Conservation (phyloP, 169 alveolate genomes). For the Hammondia hammondi region DNA sequence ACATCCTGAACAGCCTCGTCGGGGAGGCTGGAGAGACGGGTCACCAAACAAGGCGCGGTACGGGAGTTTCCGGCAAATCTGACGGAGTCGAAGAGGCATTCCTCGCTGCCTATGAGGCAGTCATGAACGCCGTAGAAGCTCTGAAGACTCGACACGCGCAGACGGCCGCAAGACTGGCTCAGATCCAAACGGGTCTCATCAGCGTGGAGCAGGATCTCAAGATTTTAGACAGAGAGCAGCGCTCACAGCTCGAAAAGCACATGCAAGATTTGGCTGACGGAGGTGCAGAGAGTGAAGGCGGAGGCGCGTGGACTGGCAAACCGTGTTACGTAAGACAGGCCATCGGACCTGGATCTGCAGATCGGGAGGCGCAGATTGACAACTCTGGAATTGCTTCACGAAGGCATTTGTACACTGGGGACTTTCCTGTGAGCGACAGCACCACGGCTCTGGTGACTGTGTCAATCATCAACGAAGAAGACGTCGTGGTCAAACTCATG, state of each 20-base stretch:
- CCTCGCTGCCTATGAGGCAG: conserved; percentile 16
- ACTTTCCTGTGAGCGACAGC: conserved; percentile 20
- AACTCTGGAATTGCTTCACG: not conserved
- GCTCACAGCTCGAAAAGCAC: not conserved
- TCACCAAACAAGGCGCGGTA: not conserved
- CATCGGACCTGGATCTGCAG: not conserved
- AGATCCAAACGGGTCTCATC: conserved; percentile 26
- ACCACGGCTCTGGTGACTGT: not conserved
- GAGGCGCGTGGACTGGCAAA: not conserved
- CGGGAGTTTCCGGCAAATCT: not conserved
- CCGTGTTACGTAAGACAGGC: conserved; percentile 26
- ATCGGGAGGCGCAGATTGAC: conserved; percentile 25
- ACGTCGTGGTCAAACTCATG: conserved; percentile 21
- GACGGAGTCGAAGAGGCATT: conserved; percentile 9
- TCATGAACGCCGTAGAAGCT: not conserved
- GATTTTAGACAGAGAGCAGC: not conserved
- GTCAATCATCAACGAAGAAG: conserved; percentile 45
- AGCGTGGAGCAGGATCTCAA: conserved; percentile 11
- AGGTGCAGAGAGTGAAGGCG: not conserved
- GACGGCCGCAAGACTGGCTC: conserved; percentile 30
- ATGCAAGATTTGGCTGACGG: conserved; percentile 4
- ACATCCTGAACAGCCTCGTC: not conserved
- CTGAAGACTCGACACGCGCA: conserved; percentile 20
- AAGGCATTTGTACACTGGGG: conserved; percentile 31
- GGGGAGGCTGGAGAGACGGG: not conserved